Evolutionary conservation across 2,329 filamentous ascomycete genomes (phyloP).

Genomic region (Fusarium sp.): DNA sequence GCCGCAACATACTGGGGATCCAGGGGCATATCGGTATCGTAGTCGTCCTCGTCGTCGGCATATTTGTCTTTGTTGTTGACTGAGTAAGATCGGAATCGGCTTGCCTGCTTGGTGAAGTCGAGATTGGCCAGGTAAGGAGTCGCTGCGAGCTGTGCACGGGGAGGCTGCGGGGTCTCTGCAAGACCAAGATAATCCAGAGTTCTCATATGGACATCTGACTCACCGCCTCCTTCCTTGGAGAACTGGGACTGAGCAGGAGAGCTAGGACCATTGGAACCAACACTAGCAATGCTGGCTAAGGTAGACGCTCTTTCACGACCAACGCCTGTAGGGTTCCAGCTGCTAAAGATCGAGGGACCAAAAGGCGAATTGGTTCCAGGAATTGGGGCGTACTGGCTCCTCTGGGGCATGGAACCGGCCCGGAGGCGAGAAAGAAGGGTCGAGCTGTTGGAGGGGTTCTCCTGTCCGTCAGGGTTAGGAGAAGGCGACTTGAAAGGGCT

Average conservation of each 20-base stretch:
- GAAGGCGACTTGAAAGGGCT: constrained; percentile 82
- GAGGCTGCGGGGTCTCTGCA: constrained; percentile 89
- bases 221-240: constrained; percentile 83
- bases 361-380: constrained; percentile 75
- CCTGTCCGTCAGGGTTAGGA: constrained; percentile 62
- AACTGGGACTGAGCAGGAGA: constrained; percentile 89
- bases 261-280: constrained; percentile 88
- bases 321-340: constrained; percentile 75
- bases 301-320: constrained; percentile 87
- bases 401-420: constrained; percentile 94
- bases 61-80: constrained; percentile 99
- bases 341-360: constrained; percentile 89
- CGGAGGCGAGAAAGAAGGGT: constrained; percentile 85
- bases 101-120: constrained; percentile 80
- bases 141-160: constrained; percentile 76
- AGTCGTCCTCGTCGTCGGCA: constrained; percentile 86
- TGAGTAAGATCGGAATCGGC: constrained; percentile 94
- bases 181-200: constrained; percentile 96
- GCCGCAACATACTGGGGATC: constrained; percentile 70
- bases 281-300: constrained; percentile 82
- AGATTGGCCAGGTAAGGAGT: constrained; percentile 81
- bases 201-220: constrained; percentile 87
- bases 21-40: constrained; percentile 64
- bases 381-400: constrained; percentile 72
- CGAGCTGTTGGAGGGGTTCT: constrained; percentile 67